Evolutionary conservation across 495 filamentous ascomycete genomes (phyloP).

Genomic region (Tuber umbilicatum): DNA sequence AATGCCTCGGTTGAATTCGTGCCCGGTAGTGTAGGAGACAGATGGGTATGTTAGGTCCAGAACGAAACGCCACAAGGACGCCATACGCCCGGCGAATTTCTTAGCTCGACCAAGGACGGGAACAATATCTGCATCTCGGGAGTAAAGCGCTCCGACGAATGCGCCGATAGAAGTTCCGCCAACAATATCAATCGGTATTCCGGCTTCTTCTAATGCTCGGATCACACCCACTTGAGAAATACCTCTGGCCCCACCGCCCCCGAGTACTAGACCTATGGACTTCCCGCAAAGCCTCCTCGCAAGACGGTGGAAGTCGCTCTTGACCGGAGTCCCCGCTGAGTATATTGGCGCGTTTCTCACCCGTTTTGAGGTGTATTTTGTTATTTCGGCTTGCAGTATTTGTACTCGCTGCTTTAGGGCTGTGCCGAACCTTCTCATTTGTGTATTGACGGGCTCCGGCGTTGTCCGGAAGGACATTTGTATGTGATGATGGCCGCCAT

Average conservation of each 20-base stretch:
- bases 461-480: constrained; percentile 88
- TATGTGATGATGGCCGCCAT: constrained; percentile 96
- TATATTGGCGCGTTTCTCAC: constrained; percentile 83
- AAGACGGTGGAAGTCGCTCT: constrained; percentile 91
- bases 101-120: constrained; percentile 95
- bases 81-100: constrained; percentile 95
- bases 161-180: constrained; percentile 97
- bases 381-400: constrained; percentile 90
- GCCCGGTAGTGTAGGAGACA: constrained; percentile 86
- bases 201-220: constrained; percentile 88
- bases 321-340: constrained; percentile 83
- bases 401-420: constrained; percentile 89
- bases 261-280: constrained; percentile 87
- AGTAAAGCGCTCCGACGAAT: constrained; percentile 92
- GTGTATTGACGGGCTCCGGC: constrained; percentile 62
- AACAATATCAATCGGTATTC: constrained; percentile 91
- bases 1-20: constrained; percentile 98
- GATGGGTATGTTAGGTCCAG: constrained; percentile 93
- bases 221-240: constrained; percentile 91
- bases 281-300: constrained; percentile 87
- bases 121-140: constrained; percentile 90
- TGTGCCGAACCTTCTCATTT: constrained; percentile 69
- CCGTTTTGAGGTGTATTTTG: constrained; percentile 87
- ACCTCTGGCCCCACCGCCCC: constrained; percentile 85
- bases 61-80: constrained; percentile 93